Conservation (phyloP, 1,284 basidiomycete species). For the Trichosporon coremiiforme region DNA sequence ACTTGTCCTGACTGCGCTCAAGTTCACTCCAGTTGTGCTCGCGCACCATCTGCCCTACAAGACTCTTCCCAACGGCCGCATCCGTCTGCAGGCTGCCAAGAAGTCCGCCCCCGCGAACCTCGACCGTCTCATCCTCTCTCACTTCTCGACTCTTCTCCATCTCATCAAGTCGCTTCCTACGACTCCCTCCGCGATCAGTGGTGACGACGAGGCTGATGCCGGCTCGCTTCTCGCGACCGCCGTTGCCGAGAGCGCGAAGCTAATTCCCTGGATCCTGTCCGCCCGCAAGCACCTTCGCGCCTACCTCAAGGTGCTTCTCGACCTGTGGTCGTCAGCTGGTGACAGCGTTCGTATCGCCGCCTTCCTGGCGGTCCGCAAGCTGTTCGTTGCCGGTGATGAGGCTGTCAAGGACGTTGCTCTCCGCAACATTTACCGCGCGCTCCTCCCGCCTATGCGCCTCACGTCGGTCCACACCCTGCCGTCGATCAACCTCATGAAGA, state of each 20-base stretch:
- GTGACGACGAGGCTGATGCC: conserved; percentile 48
- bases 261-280: conserved; percentile 80
- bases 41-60: conserved; percentile 87
- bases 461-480: conserved; percentile 86
- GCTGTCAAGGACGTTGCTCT: conserved; percentile 81
- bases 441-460: conserved; percentile 74
- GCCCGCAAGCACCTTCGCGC: conserved; percentile 79
- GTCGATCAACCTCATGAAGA: conserved; percentile 97
- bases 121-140: conserved; percentile 86
- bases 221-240: conserved; percentile 66
- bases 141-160: conserved; percentile 81
- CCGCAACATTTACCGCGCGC: conserved; percentile 71
- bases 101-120: conserved; percentile 68
- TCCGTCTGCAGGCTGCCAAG: conserved; percentile 57
- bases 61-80: conserved; percentile 75
- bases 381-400: conserved; percentile 78
- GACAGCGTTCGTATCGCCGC: conserved; percentile 85
- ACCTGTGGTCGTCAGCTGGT: conserved; percentile 77
- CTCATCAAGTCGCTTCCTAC: conserved; percentile 75
- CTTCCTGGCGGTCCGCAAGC: conserved; percentile 80
- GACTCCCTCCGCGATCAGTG: conserved; percentile 49
- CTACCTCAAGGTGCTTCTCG: conserved; percentile 82
- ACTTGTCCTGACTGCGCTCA: conserved; percentile 80
- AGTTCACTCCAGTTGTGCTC: conserved; percentile 88
- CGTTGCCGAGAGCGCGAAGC: conserved; percentile 77